Conservation (phyloP, 768 basidiomycete genomes). For the Crepidotus variabilis region DNA sequence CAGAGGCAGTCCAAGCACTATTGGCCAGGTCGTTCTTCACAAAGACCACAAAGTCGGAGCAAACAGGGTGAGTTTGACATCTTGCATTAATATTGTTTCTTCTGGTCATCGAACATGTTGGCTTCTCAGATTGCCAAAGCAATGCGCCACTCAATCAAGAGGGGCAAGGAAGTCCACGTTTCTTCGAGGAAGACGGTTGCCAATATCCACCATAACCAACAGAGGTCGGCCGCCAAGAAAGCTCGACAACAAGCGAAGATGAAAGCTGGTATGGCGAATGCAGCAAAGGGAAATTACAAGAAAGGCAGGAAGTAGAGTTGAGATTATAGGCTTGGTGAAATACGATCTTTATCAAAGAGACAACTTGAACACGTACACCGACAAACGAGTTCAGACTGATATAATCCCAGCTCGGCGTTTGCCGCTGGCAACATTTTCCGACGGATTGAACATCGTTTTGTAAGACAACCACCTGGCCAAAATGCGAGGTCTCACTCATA, state of each 20-base stretch:
- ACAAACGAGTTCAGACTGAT: too few species aligned
- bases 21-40: not conserved
- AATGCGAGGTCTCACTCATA: too few species aligned
- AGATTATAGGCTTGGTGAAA: too few species aligned
- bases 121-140: not conserved
- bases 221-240: not conserved
- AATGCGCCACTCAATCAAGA: not conserved
- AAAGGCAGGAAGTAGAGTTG: not conserved
- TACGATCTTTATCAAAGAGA: too few species aligned
- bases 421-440: too few species aligned
- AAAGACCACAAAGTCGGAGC: not conserved
- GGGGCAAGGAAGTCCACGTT: not conserved
- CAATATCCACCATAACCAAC: not conserved
- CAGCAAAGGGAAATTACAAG: not conserved
- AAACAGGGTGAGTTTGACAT: not conserved
- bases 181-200: not conserved
- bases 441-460: too few species aligned
- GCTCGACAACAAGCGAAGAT: not conserved
- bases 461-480: too few species aligned
- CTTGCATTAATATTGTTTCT: not conserved
- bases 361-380: too few species aligned
- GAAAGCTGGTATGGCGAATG: not conserved
- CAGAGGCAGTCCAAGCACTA: not conserved
- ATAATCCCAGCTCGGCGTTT: too few species aligned
- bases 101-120: not conserved